Base-by-base conservation (phyloP, 306 rosid genomes). In the Trifolium fragiferum region DNA sequence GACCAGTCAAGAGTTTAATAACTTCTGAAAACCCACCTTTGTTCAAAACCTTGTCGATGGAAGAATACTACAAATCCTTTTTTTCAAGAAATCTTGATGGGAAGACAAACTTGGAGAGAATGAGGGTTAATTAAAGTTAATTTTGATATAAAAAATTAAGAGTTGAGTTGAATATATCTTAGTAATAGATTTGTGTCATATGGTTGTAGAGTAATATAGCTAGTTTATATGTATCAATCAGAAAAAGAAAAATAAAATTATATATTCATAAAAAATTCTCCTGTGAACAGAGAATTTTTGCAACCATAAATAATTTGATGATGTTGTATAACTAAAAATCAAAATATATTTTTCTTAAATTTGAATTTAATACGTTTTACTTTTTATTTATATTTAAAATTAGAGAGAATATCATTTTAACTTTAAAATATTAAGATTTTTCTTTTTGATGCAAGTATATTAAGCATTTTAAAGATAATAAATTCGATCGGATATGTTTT, bases 81-180 rank as follows among this genome's bases (percentile, higher is more conserved):
- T 79, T 93, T 77, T 75, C 90, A 5, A 80, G 67, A 23, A 83
- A 84, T 66, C 81, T 90, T 4, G 68, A 66, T 43, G 98, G 98
- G 5, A 93, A 93, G 30, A 58, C 89, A 1, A 83, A 86, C 74
- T 76, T 90, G 87, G 89, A 89, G 18, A 75, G 76, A 53, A 89
- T 89, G 93, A 90, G 76, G 75, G 16, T 85, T 49, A 18, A 76
- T 6, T 27, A 68, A 27, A 3, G 5, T 1, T 25, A 20, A 54
- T 12, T 35, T 21, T 15, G 10, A 43, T 68, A 1, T 68, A 5
- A 30, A 59, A 37, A 57, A 65, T 32, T 63, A 32, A 43, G 44
- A 30, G 38, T 58, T 68, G 18, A 47, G 13, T 47, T 35, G 38
- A 35, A 8, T 35, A 25, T 40, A 35, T 60, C 16, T 20, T 8